Evolutionary conservation across 2,329 filamentous ascomycete species (phyloP), one percentile per base, ranked within the genome.

Genomic region (Claviceps sp.): DNA sequence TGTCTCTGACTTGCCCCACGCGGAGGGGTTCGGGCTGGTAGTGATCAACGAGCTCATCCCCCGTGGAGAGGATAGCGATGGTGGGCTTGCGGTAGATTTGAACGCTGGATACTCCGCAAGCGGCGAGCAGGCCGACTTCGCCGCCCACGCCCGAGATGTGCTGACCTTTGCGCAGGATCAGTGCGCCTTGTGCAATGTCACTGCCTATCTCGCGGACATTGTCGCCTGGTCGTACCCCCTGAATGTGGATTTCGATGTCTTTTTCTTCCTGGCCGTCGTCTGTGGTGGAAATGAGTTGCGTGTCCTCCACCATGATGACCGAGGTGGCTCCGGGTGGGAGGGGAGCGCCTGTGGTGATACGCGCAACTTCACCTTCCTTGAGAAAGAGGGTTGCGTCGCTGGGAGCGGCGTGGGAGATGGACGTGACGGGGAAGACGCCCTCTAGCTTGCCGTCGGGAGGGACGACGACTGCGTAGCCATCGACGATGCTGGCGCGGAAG

Each of bases 321-420:
- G 91, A 85, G 26, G 88, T 95, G 2, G 93, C 88, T 0, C 90
- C 88, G 0, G 83, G 82, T 1, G 93, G 93, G 0, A 98, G 71
- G 11, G 93, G 91, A 5, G 93, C 93, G 0, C 93, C 93, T 0
- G 93, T 98, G 0, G 93, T 98, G 59, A 98, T 95, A 47, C 93
- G 78, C 0, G 91, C 85, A 50, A 97, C 84, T 57, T 89, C 77
- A 0, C 90, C 89, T 37, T 79, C 73, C 51, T 83, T 74, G 2
- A 96, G 70, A 1, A 16, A 30, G 5, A 79, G 68, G 0, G 88
- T 81, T 7, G 5, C 43, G 14, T n/a, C 18, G 45, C n/a, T 34
- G 45, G 22, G 11, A 16, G 88, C 79, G 11, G 93, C 93, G 63
- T 96, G 89, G 0, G 89, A 94, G 13, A 97, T 76, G 0, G 86